These are phyloP conservation scores for Arachnomyces sp. DNA, from an alignment of 2,329 filamentous ascomycete species.

Conservation along the genomic window DNA sequence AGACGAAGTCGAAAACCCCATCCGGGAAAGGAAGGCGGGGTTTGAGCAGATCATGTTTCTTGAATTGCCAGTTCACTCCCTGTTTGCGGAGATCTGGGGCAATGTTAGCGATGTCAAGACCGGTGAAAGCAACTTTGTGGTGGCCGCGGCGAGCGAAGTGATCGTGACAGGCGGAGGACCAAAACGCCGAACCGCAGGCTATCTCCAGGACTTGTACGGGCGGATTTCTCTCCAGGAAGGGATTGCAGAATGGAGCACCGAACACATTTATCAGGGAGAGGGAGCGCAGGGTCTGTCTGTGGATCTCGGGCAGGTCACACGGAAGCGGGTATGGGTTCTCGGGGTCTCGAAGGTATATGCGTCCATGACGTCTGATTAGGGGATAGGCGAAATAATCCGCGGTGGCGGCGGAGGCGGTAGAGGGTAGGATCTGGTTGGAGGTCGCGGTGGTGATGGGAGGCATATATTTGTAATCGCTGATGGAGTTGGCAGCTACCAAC, in stretches of 20 bases:
- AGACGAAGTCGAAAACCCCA: slow-evolving; percentile 77
- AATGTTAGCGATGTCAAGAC: slow-evolving; percentile 71
- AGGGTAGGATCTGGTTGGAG: slow-evolving; percentile 16
- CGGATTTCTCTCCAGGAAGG: slow-evolving; percentile 56
- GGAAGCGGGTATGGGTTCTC: slow-evolving; percentile 74
- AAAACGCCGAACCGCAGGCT: slow-evolving; percentile 80
- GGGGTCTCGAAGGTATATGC: slow-evolving; percentile 71
- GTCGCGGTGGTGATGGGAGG: slow-evolving; percentile 22
- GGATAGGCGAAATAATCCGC: slow-evolving; percentile 43
- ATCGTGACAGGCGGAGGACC: slow-evolving; percentile 80
- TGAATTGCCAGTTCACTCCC: slow-evolving; percentile 80
- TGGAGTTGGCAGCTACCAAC: too few relatives aligned
- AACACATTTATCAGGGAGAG: slow-evolving; percentile 75
- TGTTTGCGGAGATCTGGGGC: slow-evolving; percentile 58
- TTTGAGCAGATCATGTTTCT: slow-evolving; percentile 76
- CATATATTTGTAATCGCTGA: too few relatives aligned
- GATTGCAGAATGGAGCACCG: slow-evolving; percentile 69
- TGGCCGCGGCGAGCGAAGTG: slow-evolving; percentile 65
- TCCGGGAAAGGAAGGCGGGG: slow-evolving; percentile 70
- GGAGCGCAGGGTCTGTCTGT: slow-evolving; percentile 78
- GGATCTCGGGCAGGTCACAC: slow-evolving; percentile 76
- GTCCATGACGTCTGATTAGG: slow-evolving; percentile 67
- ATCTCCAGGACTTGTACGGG: slow-evolving; percentile 76
- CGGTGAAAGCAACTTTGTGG: slow-evolving; percentile 66
- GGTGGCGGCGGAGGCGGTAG: slow-evolving; percentile 29